Evolutionary conservation across 73 alveolate species (phyloP).

Genomic region (Paramecium caudatum): DNA sequence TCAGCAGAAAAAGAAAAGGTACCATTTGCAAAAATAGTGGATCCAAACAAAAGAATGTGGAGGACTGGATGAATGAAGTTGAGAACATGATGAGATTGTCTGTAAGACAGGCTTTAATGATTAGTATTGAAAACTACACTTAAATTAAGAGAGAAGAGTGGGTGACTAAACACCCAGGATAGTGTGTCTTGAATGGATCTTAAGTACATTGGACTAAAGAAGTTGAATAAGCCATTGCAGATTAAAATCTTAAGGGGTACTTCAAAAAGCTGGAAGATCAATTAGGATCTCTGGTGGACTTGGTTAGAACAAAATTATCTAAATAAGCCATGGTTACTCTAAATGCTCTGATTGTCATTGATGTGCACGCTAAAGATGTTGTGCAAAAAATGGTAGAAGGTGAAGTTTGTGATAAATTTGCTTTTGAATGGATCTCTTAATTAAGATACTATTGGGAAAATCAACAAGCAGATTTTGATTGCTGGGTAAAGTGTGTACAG

Average conservation of each 20-base stretch:
- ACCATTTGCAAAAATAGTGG: conserved; percentile 91
- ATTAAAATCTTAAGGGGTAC: conserved; percentile 89
- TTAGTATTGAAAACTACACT: conserved; percentile 93
- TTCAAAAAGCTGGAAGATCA: conserved; percentile 83
- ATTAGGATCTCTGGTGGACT: conserved; percentile 94
- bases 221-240: conserved; percentile 97
- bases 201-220: conserved; percentile 99
- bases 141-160: conserved; percentile 97
- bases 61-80: conserved; percentile 99
- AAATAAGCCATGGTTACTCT: conserved; percentile 91
- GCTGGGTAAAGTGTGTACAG: conserved; percentile 97
- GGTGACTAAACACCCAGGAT: conserved; percentile 99
- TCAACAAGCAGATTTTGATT: conserved; percentile 89
- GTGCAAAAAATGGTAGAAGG: conserved; percentile 94
- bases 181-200: conserved; percentile 98
- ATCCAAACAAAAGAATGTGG: conserved; percentile 99
- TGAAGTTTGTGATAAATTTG: conserved; percentile 89
- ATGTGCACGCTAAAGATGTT: conserved; percentile 99
- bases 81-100: conserved; percentile 98
- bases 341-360: conserved; percentile 99
- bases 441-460: conserved; percentile 99
- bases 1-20: conserved; percentile 90
- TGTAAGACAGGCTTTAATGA: conserved; percentile 91
- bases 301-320: conserved; percentile 97
- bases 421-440: conserved; percentile 99